Evolutionary conservation across 2,329 filamentous ascomycete genomes (phyloP).

Genomic region (Grosmannia serpens): DNA sequence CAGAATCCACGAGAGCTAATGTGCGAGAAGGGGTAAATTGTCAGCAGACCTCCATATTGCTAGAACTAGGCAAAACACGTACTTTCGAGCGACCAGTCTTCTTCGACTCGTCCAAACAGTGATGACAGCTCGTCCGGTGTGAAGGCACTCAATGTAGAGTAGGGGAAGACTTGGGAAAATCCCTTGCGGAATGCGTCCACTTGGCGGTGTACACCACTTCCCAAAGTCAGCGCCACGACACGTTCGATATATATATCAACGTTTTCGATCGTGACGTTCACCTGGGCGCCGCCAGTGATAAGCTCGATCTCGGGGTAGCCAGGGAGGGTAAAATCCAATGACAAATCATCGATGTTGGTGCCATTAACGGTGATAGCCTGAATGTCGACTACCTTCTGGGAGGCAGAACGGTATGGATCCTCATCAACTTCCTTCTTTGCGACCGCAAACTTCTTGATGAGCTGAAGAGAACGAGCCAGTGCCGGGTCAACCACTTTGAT

Average conservation of each 20-base stretch:
- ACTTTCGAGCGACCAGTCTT: conserved; percentile 98
- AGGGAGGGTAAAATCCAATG: conserved; percentile 88
- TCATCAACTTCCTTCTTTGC: conserved; percentile 74
- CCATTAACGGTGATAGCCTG: conserved; percentile 63
- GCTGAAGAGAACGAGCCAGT: conserved; percentile 71
- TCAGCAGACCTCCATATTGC: neutral
- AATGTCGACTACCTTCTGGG: conserved; percentile 60
- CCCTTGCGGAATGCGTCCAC: conserved; percentile 83
- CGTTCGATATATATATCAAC: conserved; percentile 80
- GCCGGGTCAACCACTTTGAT: conserved; percentile 82
- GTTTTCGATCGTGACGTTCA: conserved; percentile 75
- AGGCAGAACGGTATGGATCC: conserved; percentile 50
- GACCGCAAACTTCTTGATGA: conserved; percentile 75
- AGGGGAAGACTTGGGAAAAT: conserved; percentile 94
- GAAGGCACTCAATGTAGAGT: conserved; percentile 82
- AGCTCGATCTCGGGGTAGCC: conserved; percentile 84
- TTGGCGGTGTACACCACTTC: conserved; percentile 77
- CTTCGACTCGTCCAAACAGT: conserved; percentile 83
- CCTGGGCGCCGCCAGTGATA: conserved; percentile 60
- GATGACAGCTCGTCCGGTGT: conserved; percentile 92
- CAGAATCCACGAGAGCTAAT: conserved; percentile 85
- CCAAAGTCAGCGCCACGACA: conserved; percentile 84
- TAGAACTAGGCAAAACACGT: conserved; percentile 29
- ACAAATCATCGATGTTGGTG: conserved; percentile 72
- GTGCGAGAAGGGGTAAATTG: conserved; percentile 2